Percentiles rank a stretch among this genome's conserved stretches.
Conservation (phyloP, 352 stramenopile genomes). For the Hyaloperonospora brassicae region DNA sequence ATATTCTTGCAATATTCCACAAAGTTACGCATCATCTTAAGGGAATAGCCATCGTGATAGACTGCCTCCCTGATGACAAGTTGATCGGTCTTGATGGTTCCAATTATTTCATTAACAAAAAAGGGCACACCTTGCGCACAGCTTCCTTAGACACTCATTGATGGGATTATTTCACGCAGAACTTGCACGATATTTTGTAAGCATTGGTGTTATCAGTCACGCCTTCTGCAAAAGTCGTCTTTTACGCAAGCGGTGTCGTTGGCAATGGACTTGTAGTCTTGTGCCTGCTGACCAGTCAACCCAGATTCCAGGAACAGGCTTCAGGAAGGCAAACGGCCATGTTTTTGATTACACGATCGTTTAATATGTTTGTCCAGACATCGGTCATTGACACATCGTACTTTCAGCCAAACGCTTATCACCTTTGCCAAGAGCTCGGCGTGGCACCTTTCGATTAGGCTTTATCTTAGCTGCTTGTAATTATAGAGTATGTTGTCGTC, state of each 20-base stretch:
- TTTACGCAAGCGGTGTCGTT: neutral
- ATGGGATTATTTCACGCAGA: neutral
- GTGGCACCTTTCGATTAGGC: neutral
- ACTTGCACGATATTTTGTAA: neutral
- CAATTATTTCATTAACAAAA: neutral
- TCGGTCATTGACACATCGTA: neutral
- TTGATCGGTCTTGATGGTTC: neutral
- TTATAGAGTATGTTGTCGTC: too few species aligned
- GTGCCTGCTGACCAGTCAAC: too few species aligned
- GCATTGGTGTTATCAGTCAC: neutral
- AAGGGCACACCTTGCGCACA: too few species aligned
- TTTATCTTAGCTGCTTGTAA: neutral
- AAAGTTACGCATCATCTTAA: neutral
- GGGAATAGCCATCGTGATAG: neutral
- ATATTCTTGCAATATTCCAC: neutral
- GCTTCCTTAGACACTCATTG: neutral
- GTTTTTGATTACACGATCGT: too few species aligned
- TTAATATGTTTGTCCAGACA: neutral
- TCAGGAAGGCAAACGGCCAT: neutral
- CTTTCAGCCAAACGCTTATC: neutral
- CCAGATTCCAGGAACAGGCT: too few species aligned
- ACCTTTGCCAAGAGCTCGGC: neutral
- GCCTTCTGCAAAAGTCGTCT: neutral
- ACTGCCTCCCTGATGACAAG: neutral
- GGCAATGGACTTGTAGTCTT: too few species aligned